These are phyloP conservation scores for Cokeromyces recurvatus DNA, from an alignment of 371 early-diverging fungal genomes.

Conservation along the genomic window DNA sequence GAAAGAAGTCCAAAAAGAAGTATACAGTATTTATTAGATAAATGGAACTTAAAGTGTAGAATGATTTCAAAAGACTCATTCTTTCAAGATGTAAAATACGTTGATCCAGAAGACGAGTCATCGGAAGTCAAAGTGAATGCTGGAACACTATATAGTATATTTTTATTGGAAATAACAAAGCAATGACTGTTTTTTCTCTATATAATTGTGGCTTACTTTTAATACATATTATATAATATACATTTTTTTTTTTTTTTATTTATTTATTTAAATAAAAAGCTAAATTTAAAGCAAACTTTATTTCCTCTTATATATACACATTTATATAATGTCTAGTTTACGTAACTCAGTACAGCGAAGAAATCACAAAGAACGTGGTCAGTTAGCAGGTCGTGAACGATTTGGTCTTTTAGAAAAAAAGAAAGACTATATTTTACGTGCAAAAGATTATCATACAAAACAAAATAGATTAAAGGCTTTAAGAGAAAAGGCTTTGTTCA, in stretches of 20 bases:
- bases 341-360: slow-evolving; percentile 85
- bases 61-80: slow-evolving; percentile 39
- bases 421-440: slow-evolving; percentile 96
- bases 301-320: background rate
- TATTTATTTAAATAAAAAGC: too few relatives aligned
- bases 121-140: slow-evolving; percentile 19
- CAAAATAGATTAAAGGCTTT: slow-evolving; percentile 79
- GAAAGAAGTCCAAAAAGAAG: slow-evolving; percentile 55
- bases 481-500: slow-evolving; percentile 77
- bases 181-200: background rate
- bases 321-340: slow-evolving; percentile 42
- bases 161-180: slow-evolving; percentile 24
- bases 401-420: slow-evolving; percentile 93
- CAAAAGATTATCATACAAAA: slow-evolving; percentile 85
- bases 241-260: background rate
- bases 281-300: too few relatives aligned
- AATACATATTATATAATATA: background rate
- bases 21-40: slow-evolving; percentile 47
- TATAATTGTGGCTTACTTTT: too few relatives aligned
- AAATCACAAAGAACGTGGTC: slow-evolving; percentile 90
- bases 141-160: slow-evolving; percentile 32
- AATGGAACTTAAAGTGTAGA: slow-evolving; percentile 44
- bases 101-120: slow-evolving; percentile 8
- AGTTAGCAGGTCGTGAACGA: slow-evolving; percentile 64
- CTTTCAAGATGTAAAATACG: slow-evolving; percentile 40